These are phyloP conservation scores for Trichosporon sp. DNA, from an alignment of 1,284 basidiomycete genomes.

Conservation along the genomic window DNA sequence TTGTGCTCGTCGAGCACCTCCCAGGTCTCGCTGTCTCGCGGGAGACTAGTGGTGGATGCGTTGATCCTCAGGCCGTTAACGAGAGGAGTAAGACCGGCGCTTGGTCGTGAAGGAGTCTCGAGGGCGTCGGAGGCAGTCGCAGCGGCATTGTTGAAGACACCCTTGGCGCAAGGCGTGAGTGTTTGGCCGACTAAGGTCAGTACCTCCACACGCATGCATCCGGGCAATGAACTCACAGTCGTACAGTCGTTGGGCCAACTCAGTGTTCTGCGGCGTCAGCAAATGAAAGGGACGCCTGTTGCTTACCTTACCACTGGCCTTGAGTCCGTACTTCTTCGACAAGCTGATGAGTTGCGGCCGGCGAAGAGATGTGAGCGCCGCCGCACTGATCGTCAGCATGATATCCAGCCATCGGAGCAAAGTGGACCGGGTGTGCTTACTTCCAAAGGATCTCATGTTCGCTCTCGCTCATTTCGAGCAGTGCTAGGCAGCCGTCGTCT, in stretches of 20 bases:
- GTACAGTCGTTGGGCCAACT: conserved; percentile 39
- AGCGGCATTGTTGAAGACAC: conserved; percentile 9
- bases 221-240: conserved; percentile 30
- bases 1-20: conserved; percentile 36
- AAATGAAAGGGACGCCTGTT: not conserved
- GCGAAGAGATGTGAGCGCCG: conserved; percentile 42
- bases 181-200: conserved; percentile 18
- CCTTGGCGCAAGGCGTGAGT: conserved; percentile 18
- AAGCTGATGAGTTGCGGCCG: conserved; percentile 47
- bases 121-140: not conserved
- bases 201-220: not conserved
- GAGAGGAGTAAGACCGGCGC: not conserved
- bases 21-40: conserved; percentile 29
- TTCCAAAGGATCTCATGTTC: conserved; percentile 24
- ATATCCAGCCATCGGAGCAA: not conserved
- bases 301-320: conserved; percentile 46
- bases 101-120: not conserved
- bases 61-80: not conserved
- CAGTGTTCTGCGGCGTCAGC: conserved; percentile 33
- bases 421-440: conserved; percentile 13
- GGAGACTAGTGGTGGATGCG: not conserved
- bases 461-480: conserved; percentile 14
- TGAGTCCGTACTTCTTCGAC: conserved; percentile 45
- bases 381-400: conserved; percentile 25
- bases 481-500: not conserved